These are phyloP conservation scores for Aspergillus sergii DNA, from an alignment of 2,329 filamentous ascomycete genomes.

Conservation along the genomic window DNA sequence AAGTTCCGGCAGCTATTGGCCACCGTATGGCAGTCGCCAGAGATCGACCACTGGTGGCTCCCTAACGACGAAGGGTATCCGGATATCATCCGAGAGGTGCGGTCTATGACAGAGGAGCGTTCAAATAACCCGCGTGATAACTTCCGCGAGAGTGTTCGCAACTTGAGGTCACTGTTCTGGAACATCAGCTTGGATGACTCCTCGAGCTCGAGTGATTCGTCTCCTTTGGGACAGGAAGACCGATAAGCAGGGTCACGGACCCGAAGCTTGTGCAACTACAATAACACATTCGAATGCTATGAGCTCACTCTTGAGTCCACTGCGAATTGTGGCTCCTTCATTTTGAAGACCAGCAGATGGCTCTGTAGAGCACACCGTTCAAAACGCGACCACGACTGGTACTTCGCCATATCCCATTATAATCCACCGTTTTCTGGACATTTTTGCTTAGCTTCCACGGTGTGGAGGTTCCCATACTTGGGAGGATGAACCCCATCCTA, in stretches of 20 bases:
- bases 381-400: neutral
- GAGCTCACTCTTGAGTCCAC: neutral
- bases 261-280: neutral
- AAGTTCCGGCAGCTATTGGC: slow-evolving; percentile 75
- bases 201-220: slow-evolving; percentile 34
- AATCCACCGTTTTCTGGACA: neutral
- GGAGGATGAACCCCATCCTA: neutral
- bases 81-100: slow-evolving; percentile 73
- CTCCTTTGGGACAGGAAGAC: slow-evolving; percentile 17
- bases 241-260: neutral
- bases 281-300: neutral
- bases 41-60: slow-evolving; percentile 84
- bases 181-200: slow-evolving; percentile 58
- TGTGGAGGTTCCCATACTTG: neutral
- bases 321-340: neutral
- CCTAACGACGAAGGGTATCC: slow-evolving; percentile 77
- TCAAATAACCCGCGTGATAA: slow-evolving; percentile 58
- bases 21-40: slow-evolving; percentile 70
- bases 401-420: neutral
- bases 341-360: neutral
- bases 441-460: neutral
- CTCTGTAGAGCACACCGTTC: neutral
- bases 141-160: slow-evolving; percentile 66
- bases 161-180: slow-evolving; percentile 74
- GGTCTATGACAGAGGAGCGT: slow-evolving; percentile 79